phyloP scores from a whole-genome alignment of 2,329 filamentous ascomycete genomes.

The Fusarium beomiforme region DNA sequence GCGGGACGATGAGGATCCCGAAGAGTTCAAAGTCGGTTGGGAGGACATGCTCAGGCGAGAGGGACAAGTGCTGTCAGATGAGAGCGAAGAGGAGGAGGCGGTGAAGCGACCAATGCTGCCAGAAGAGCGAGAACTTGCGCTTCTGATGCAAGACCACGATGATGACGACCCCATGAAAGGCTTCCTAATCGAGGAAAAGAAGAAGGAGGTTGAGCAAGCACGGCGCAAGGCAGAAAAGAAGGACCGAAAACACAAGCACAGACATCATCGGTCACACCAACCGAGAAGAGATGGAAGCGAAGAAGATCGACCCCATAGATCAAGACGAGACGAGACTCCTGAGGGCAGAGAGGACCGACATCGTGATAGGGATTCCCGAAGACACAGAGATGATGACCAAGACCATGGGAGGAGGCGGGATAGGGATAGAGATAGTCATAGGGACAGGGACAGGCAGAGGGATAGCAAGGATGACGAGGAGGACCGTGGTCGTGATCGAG shows the following conservation, averaged over 20 bases:
- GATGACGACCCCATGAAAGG: constrained; percentile 98
- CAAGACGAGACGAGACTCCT: constrained; percentile 52
- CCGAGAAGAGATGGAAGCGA: constrained; percentile 49
- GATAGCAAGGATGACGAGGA: constrained; percentile 38
- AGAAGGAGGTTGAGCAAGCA: constrained; percentile 83
- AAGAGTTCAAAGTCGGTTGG: constrained; percentile 68
- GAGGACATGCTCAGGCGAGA: constrained; percentile 66
- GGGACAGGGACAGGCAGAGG: constrained; percentile 29
- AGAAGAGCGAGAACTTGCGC: constrained; percentile 83
- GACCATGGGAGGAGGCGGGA: constrained; percentile 41
- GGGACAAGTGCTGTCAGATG: constrained; percentile 55
- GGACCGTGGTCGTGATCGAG: constrained; percentile 38
- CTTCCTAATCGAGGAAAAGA: constrained; percentile 90
- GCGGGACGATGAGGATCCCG: constrained; percentile 78
- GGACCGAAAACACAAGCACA: constrained; percentile 59
- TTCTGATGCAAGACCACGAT: constrained; percentile 82
- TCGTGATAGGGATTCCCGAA: constrained; percentile 45
- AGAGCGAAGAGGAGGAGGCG: constrained; percentile 59
- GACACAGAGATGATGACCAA: constrained; percentile 44
- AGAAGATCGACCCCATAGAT: constrained; percentile 46
- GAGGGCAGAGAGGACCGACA: constrained; percentile 41
- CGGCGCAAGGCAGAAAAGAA: constrained; percentile 61
- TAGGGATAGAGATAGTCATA: constrained; percentile 29
- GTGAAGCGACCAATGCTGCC: constrained; percentile 72
- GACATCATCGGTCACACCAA: constrained; percentile 58